Evolutionary conservation across 2,329 filamentous ascomycete species (phyloP).

Genomic region (Pezicula neosporulosa): DNA sequence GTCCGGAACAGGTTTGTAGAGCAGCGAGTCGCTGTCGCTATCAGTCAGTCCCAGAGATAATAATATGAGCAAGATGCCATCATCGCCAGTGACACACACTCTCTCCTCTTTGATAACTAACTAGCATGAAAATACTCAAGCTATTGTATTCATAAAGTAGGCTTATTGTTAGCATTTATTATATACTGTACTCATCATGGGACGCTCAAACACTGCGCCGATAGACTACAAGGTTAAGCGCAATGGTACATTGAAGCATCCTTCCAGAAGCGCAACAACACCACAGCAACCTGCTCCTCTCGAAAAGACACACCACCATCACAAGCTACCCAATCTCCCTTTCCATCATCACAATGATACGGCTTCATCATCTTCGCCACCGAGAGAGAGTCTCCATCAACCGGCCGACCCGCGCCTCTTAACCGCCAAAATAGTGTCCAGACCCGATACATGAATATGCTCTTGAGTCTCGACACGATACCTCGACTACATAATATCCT

Average conservation of each 20-base stretch:
- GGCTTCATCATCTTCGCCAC: background rate
- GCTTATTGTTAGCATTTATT: background rate
- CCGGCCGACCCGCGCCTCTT: background rate
- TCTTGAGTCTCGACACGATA: conserved; percentile 24
- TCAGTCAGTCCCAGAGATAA: background rate
- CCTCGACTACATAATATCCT: conserved; percentile 25
- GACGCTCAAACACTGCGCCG: background rate
- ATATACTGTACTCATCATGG: background rate
- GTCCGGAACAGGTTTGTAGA: background rate
- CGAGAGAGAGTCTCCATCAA: background rate
- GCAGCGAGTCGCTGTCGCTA: background rate
- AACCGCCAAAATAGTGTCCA: conserved; percentile 19
- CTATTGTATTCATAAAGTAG: background rate
- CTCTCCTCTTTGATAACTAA: background rate
- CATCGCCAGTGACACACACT: background rate
- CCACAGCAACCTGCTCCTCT: background rate
- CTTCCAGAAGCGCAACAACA: background rate
- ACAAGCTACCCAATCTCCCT: background rate
- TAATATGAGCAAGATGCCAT: background rate
- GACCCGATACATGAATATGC: conserved; percentile 25
- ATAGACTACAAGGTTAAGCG: background rate
- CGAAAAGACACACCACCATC: background rate
- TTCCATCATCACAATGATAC: background rate
- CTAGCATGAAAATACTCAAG: background rate
- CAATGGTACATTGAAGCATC: background rate